Percentiles rank a stretch among this genome's conserved stretches.
Conservation (phyloP, 108 stramenopile species). For the Epithemia pelagica region DNA sequence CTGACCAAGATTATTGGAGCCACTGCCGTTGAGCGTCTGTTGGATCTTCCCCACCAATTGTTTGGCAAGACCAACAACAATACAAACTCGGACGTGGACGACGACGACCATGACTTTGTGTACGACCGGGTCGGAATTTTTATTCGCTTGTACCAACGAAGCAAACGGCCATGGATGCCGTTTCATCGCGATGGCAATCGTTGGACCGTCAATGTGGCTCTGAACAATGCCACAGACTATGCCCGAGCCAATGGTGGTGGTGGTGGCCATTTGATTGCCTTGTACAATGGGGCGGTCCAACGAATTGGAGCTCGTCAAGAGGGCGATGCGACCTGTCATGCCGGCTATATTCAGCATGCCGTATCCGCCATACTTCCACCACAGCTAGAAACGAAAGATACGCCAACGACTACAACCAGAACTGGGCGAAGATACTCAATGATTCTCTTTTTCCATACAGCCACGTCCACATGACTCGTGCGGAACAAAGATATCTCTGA, state of each 20-base stretch:
- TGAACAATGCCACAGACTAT: constrained; percentile 5
- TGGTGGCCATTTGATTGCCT: neutral
- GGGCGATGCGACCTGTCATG: neutral
- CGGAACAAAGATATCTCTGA: no score
- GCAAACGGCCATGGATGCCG: constrained; percentile 12
- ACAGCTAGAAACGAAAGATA: no score
- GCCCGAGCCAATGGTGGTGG: neutral
- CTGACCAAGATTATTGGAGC: neutral
- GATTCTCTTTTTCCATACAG: neutral
- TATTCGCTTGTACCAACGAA: constrained; percentile 6
- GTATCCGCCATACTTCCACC: neutral
- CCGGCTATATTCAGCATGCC: neutral
- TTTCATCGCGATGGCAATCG: constrained; percentile 14
- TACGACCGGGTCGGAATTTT: constrained; percentile 8
- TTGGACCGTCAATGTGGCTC: constrained; percentile 14
- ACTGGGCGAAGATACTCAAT: neutral
- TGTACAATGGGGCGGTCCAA: neutral
- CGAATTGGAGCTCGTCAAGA: constrained; percentile 5
- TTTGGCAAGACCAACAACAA: neutral
- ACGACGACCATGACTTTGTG: neutral
- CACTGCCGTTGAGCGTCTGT: neutral
- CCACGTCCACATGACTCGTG: no score
- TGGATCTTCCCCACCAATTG: constrained; percentile 3
- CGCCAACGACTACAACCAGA: neutral
- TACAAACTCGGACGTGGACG: neutral